Percentiles rank a stretch among this genome's conserved stretches.
Conservation (phyloP, 352 stramenopile species). For the Phytophthora tentaculata region DNA sequence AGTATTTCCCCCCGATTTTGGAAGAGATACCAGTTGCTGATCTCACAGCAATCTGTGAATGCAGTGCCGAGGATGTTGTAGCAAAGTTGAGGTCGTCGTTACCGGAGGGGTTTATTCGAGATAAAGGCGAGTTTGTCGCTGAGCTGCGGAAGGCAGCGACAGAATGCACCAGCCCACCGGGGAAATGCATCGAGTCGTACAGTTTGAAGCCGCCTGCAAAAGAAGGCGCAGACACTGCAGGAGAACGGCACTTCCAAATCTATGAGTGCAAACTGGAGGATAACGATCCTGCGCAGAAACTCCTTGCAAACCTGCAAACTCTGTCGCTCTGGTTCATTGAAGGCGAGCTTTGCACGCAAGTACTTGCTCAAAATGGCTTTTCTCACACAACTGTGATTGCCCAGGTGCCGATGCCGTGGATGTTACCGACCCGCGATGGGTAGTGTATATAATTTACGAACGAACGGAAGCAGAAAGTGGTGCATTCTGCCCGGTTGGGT, state of each 20-base stretch:
- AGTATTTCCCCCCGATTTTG: constrained; percentile 6
- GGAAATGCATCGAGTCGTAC: constrained; percentile 52
- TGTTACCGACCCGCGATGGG: constrained; percentile 75
- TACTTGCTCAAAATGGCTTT: not conserved
- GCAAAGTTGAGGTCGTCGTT: constrained; percentile 56
- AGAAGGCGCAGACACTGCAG: constrained; percentile 2
- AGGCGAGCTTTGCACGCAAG: constrained; percentile 37
- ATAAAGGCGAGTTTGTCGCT: constrained; percentile 48
- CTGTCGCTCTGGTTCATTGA: constrained; percentile 87
- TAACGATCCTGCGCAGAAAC: constrained; percentile 56
- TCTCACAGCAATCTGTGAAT: not conserved
- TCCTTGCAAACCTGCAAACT: constrained; percentile 76
- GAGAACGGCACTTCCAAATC: constrained; percentile 60
- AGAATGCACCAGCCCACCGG: constrained; percentile 51
- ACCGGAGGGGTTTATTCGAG: constrained; percentile 46
- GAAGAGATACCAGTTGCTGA: not conserved
- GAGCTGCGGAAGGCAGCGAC: constrained; percentile 20
- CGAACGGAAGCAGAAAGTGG: constrained; percentile 18
- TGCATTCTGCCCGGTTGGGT: constrained; percentile 60
- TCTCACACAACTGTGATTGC: not conserved
- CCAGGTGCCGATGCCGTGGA: constrained; percentile 76
- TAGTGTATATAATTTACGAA: constrained; percentile 84
- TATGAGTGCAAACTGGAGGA: constrained; percentile 69
- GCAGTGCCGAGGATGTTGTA: constrained; percentile 59
- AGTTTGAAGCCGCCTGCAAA: constrained; percentile 10